Evolutionary conservation across 2,329 filamentous ascomycete genomes (phyloP).

Genomic region (Westerdykella sp.): DNA sequence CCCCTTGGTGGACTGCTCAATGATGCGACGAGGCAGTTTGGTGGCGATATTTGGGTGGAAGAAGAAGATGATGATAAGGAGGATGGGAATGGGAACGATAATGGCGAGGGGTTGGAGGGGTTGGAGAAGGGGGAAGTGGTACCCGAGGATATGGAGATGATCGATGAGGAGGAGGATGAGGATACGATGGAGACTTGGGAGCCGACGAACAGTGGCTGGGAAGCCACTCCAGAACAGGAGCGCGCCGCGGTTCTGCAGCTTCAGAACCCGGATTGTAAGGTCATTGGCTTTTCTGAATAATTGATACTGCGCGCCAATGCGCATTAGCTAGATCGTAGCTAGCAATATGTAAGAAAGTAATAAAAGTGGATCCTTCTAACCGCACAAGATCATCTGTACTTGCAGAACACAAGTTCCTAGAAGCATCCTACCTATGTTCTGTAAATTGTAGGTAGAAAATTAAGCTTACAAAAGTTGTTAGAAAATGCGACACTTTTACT

Average conservation of each 20-base stretch:
- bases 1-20: constrained; percentile 12
- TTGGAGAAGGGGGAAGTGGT: background rate
- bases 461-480: no score
- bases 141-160: background rate
- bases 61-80: constrained; percentile 2
- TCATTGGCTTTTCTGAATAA: constrained; percentile 6
- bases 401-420: no score
- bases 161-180: background rate
- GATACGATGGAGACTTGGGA: background rate
- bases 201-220: background rate
- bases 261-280: constrained; percentile 3
- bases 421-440: no score
- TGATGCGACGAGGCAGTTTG: no score
- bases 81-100: constrained; percentile 4
- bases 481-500: no score
- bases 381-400: no score
- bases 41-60: background rate
- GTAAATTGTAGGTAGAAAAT: no score
- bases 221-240: background rate
- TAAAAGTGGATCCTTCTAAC: no score
- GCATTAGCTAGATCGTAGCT: no score
- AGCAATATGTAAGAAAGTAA: no score
- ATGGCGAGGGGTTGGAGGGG: background rate
- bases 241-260: no score
- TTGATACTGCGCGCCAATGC: no score